Evolutionary conservation across 2,329 filamentous ascomycete species (phyloP).

Genomic region (Coleophoma eucalyptorum): DNA sequence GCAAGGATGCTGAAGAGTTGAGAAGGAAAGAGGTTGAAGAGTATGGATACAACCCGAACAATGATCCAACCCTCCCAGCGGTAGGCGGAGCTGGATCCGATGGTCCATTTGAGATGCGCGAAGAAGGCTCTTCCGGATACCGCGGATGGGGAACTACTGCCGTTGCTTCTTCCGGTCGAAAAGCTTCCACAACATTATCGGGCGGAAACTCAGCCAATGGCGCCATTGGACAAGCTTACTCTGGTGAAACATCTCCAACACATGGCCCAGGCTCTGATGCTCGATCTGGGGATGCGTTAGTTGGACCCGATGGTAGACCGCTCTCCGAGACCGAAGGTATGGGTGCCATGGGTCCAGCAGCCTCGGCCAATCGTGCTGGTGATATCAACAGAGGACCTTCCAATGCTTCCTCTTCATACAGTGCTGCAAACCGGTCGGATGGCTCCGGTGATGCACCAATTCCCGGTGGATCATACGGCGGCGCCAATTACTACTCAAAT

Average conservation of each 20-base stretch:
- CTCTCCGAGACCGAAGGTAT: constrained; percentile 74
- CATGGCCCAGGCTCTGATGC: constrained; percentile 63
- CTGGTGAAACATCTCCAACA: constrained; percentile 69
- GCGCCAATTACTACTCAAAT: constrained; percentile 45
- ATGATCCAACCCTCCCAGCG: constrained; percentile 74
- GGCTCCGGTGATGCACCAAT: constrained; percentile 51
- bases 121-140: constrained; percentile 76
- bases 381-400: constrained; percentile 87
- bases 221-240: constrained; percentile 62
- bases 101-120: constrained; percentile 69
- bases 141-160: constrained; percentile 88
- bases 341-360: constrained; percentile 73
- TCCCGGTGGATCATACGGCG: constrained; percentile 38
- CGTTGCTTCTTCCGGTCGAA: constrained; percentile 67
- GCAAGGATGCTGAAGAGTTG: constrained; percentile 80
- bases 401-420: constrained; percentile 95
- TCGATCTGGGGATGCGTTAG: constrained; percentile 64
- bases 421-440: constrained; percentile 72
- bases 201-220: constrained; percentile 51
- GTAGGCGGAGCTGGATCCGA: constrained; percentile 42
- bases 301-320: constrained; percentile 39
- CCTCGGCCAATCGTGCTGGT: constrained; percentile 57
- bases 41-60: constrained; percentile 97
- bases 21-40: constrained; percentile 95
- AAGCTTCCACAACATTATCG: constrained; percentile 86